Conservation (phyloP, 768 basidiomycete genomes). For the Mrakia blollopis region DNA sequence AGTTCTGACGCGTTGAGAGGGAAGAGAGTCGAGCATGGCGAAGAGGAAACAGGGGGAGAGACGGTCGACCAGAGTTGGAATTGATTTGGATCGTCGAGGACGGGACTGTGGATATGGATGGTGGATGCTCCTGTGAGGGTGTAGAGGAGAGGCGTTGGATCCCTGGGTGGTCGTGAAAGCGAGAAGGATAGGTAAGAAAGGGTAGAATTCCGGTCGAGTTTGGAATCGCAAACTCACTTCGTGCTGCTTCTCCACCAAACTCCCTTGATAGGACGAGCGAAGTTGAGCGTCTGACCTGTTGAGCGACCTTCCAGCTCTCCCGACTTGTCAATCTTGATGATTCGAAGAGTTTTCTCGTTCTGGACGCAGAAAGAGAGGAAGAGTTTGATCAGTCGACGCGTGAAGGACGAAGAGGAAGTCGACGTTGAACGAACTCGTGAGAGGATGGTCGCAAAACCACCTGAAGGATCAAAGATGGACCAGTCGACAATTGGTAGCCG, state of each 20-base stretch:
- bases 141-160: constrained; percentile 68
- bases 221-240: background rate
- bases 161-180: constrained; percentile 53
- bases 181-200: constrained; percentile 56
- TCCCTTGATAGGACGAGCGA: constrained; percentile 67
- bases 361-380: background rate
- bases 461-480: background rate
- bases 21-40: constrained; percentile 54
- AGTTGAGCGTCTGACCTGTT: constrained; percentile 62
- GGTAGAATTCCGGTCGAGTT: constrained; percentile 30
- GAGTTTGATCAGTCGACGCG: background rate
- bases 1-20: constrained; percentile 65
- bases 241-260: constrained; percentile 54
- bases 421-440: constrained; percentile 60
- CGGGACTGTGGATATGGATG: constrained; percentile 77
- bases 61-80: constrained; percentile 71
- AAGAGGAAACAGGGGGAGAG: constrained; percentile 54
- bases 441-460: constrained; percentile 46
- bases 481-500: constrained; percentile 2
- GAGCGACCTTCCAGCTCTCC: constrained; percentile 56
- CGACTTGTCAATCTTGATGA: constrained; percentile 3
- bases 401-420: constrained; percentile 40
- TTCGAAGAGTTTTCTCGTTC: background rate
- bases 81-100: constrained; percentile 75
- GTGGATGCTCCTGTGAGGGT: constrained; percentile 78